A percentile compares a stretch with the other conserved stretches of the same genome.
These are phyloP conservation scores for Chlamydomonas reinhardtii DNA, from an alignment of 163 green algal genomes.

Conservation along the genomic window DNA sequence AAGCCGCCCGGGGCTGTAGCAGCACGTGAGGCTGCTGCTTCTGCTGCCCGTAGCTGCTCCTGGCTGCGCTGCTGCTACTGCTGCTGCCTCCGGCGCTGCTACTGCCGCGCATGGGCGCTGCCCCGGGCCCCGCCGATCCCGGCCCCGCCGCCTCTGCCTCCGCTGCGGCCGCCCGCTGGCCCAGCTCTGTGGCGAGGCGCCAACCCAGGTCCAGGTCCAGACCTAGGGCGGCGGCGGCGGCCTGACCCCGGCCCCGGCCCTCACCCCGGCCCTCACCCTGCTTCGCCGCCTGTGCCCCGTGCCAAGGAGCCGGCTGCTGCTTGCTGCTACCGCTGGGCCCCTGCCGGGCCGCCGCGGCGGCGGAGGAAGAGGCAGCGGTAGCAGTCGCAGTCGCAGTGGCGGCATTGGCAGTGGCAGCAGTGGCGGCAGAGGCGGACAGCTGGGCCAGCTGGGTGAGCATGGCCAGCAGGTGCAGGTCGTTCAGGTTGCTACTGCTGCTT, in stretches of 20 bases:
- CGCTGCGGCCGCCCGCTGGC: not conserved
- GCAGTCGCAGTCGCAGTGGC: no score
- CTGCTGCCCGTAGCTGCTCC: not conserved
- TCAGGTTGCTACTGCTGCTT: not conserved
- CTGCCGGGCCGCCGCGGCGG: no score
- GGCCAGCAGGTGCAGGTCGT: slow-evolving; percentile 35
- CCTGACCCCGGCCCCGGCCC: no score
- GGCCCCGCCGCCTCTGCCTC: not conserved
- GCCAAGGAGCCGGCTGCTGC: not conserved
- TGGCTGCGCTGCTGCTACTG: not conserved
- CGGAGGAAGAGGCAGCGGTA: not conserved
- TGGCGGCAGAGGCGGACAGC: not conserved
- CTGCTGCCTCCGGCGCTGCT: no score
- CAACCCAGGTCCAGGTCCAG: not conserved
- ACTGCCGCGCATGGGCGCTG: no score
- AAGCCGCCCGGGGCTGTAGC: slow-evolving; percentile 7
- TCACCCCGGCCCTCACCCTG: no score
- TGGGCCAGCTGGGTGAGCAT: slow-evolving; percentile 28
- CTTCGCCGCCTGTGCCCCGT: no score
- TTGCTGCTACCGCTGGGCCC: no score
- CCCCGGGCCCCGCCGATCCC: no score
- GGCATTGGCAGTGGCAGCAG: not conserved
- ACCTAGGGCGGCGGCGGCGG: no score
- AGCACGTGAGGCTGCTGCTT: not conserved
- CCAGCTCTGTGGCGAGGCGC: not conserved